Base-by-base conservation (phyloP, 257 asterid genomes). In the Apocynum venetum region DNA sequence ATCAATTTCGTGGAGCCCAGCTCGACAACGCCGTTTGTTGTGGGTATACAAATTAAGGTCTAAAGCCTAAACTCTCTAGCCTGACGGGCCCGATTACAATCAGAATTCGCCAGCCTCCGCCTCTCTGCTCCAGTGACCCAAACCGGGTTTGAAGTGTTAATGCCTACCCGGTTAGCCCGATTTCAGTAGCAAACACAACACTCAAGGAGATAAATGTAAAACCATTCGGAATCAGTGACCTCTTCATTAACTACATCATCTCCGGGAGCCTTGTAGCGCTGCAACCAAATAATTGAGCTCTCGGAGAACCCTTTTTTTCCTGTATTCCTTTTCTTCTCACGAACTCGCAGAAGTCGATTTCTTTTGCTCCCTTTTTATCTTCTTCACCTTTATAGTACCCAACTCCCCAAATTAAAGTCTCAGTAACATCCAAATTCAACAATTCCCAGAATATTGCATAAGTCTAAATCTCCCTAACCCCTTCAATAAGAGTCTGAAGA, bases 401-500 rank as follows among this genome's bases (percentile, higher is more conserved):
- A 73, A 91, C 98, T 40, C 96, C 98, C 98, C 98, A 93, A 2
- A 88, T 88, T n/a, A 93, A 73, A 0, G 89, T 66, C 0, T 93
- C 49, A 0, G 90, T 84, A 25, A 84, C 84, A 4, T 88, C 94
- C 1, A 76, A 74, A 2, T 74, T 89, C 1, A 96, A 88, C 0
- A 89, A 83, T 64, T 94, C 97, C 98, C 98, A 94, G 87, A 94
- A 94, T 14, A 94, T 94, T 0, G 97, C 97, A 74, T 94, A 94
- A 3, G 98, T 92, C 97, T 97, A 94, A 82, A 84, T 77, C 82
- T 94, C 97, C 3, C 74, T 77, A 3, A 96, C 90, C 73, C 93
- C 92, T 36, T 94, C 98, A 47, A 94, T 92, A 46, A 94, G 43
- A 19, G 94, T 68, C 14, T 82, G 93, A 1, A 94, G 90, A 1